A percentile compares a stretch with the other conserved stretches of the same genome.
Conservation (phyloP, 768 basidiomycete species). For the Lactarius hengduanensis region DNA sequence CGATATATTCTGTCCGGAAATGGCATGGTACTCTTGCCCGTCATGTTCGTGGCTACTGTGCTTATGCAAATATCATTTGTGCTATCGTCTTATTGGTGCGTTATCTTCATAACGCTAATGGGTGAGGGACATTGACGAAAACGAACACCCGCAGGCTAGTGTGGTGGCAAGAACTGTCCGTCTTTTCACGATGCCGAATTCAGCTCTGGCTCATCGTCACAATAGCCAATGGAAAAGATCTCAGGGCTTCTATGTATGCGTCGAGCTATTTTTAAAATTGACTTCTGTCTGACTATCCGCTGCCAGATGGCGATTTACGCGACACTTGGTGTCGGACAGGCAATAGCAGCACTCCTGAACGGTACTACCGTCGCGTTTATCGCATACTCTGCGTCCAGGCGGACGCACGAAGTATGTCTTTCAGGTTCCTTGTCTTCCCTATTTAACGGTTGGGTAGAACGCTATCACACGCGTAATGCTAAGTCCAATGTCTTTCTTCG, state of each 20-base stretch:
- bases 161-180: conserved; percentile 76
- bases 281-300: not conserved
- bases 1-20: conserved; percentile 69
- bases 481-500: conserved; percentile 89
- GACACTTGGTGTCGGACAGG: conserved; percentile 66
- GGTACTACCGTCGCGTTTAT: conserved; percentile 63
- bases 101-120: conserved; percentile 1
- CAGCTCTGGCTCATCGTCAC: conserved; percentile 24
- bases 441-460: conserved; percentile 38
- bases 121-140: conserved; percentile 15
- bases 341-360: conserved; percentile 65
- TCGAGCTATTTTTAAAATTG: conserved; percentile 4
- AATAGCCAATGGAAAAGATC: conserved; percentile 55
- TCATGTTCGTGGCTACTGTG: conserved; percentile 57
- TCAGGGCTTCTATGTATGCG: conserved; percentile 67
- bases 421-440: not conserved
- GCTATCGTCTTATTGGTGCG: conserved; percentile 73
- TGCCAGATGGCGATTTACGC: conserved; percentile 81
- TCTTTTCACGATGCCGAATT: conserved; percentile 8
- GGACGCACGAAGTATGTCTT: conserved; percentile 53
- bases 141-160: conserved; percentile 54
- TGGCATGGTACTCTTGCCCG: conserved; percentile 63
- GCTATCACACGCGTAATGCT: conserved; percentile 72
- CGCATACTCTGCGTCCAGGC: conserved; percentile 75
- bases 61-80: conserved; percentile 70